These are phyloP conservation scores for Botryotinia narcissicola DNA, from an alignment of 2,329 filamentous ascomycete genomes.

Conservation along the genomic window DNA sequence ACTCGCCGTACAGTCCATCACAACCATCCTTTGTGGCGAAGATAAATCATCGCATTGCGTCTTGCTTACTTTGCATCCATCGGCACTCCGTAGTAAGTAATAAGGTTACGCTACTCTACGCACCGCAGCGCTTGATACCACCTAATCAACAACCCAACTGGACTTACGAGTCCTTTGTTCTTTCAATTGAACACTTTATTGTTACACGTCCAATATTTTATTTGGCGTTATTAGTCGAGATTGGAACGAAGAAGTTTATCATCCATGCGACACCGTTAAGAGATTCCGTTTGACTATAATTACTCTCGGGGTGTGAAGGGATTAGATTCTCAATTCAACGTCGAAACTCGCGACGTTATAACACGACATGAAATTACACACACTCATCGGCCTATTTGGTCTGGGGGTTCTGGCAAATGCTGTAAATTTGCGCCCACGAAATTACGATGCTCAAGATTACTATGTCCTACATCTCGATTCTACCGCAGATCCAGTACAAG, in stretches of 20 bases:
- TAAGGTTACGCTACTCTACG: background rate
- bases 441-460: constrained; percentile 83
- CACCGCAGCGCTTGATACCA: constrained; percentile 15
- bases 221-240: background rate
- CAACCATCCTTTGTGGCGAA: constrained; percentile 1
- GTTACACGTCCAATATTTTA: background rate
- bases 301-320: background rate
- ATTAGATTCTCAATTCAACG: background rate
- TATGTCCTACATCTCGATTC: constrained; percentile 84
- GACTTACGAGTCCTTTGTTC: constrained; percentile 17
- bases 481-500: constrained; percentile 60
- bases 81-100: background rate
- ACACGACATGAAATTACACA: constrained; percentile 40
- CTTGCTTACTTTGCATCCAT: background rate
- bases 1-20: background rate
- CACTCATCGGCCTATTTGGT: constrained; percentile 53
- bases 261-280: constrained; percentile 31
- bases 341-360: constrained; percentile 5
- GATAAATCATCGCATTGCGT: background rate
- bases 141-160: background rate
- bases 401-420: constrained; percentile 50
- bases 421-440: constrained; percentile 53
- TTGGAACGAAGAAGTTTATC: background rate
- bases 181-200: constrained; percentile 5
- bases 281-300: background rate